Conservation (phyloP, 768 basidiomycete species). For the Lactarius hengduanensis region DNA sequence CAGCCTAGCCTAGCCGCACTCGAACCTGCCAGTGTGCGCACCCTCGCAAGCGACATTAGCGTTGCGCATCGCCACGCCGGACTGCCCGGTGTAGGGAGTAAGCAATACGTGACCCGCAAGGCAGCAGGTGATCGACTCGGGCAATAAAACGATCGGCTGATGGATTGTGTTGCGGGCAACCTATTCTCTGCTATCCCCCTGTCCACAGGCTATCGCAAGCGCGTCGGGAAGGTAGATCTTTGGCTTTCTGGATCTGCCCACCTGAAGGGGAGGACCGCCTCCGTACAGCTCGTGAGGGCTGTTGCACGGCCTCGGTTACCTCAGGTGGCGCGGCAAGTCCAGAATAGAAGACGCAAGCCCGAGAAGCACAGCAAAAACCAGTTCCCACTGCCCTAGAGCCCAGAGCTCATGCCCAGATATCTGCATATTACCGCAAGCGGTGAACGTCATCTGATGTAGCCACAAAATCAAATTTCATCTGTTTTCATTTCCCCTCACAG, state of each 20-base stretch:
- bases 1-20: not conserved
- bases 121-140: not conserved
- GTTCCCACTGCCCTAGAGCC: not conserved
- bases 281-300: not conserved
- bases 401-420: not conserved
- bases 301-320: not conserved
- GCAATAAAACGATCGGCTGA: not conserved
- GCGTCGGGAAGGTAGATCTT: constrained; percentile 1
- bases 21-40: constrained; percentile 1
- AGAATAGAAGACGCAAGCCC: not conserved
- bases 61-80: not conserved
- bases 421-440: not conserved
- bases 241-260: constrained; percentile 14
- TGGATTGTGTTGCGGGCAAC: not conserved
- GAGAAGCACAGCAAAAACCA: not conserved
- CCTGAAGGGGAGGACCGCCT: not conserved
- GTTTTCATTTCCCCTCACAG: not conserved
- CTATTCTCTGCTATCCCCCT: not conserved
- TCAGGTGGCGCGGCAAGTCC: not conserved
- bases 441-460: not conserved
- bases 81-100: not conserved
- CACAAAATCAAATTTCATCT: not conserved
- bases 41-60: not conserved
- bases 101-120: not conserved
- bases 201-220: not conserved